A percentile compares a stretch with the other conserved stretches of the same genome.
These are phyloP conservation scores for Saccharum hybrid DNA, from an alignment of 202 grass and related monocot species.

Conservation along the genomic window DNA sequence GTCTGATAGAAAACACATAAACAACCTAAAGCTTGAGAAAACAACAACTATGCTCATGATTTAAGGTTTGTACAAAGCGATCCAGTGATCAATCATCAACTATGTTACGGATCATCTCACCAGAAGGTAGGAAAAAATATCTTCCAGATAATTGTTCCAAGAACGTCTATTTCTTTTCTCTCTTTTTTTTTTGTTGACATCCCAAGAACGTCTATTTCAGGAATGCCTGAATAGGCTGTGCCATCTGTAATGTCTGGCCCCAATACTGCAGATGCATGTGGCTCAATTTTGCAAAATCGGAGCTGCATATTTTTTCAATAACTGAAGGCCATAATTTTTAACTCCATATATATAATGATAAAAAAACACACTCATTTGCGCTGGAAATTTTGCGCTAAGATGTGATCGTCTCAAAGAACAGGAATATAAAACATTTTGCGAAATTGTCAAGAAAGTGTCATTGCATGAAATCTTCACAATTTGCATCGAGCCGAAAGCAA, in stretches of 20 bases:
- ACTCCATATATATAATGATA: neutral
- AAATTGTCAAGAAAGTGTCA: neutral
- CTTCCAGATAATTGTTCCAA: neutral
- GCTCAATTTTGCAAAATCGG: neutral
- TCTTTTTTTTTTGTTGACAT: too few relatives aligned
- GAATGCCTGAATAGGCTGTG: neutral
- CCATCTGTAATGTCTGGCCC: neutral
- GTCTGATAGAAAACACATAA: neutral
- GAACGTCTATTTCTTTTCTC: too few relatives aligned
- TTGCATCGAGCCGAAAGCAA: neutral
- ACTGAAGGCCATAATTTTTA: neutral
- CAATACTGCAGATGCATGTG: neutral
- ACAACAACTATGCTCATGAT: neutral
- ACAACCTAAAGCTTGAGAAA: neutral
- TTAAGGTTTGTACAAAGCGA: neutral
- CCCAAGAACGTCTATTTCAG: neutral
- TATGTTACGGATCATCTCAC: neutral
- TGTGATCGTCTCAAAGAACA: neutral
- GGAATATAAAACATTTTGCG: neutral
- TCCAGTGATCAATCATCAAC: neutral
- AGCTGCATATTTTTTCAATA: neutral
- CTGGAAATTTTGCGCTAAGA: neutral
- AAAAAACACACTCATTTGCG: neutral
- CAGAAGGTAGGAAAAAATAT: neutral
- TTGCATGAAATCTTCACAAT: constrained; percentile 1